A percentile compares a stretch with the other conserved stretches of the same genome.
phyloP scores from a whole-genome alignment of 352 stramenopile genomes.

The Blastocystis sp. region DNA sequence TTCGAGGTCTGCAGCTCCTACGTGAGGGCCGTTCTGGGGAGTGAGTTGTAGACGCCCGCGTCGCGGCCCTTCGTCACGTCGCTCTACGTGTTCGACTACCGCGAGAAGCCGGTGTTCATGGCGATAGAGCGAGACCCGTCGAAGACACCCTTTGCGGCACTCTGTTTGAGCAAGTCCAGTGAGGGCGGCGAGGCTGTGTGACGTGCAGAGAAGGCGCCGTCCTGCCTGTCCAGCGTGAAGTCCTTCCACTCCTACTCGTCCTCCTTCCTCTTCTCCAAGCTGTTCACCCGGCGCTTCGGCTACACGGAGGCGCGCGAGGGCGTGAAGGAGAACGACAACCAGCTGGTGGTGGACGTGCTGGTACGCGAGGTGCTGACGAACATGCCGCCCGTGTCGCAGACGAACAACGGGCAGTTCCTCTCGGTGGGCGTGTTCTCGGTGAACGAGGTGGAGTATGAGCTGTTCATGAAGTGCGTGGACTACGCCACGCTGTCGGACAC shows the following conservation, averaged over 20 bases:
- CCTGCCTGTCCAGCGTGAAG: neutral
- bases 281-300: neutral
- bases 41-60: neutral
- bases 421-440: slow-evolving; percentile 17
- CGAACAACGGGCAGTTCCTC: slow-evolving; percentile 15
- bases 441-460: neutral
- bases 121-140: slow-evolving; percentile 23
- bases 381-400: slow-evolving; percentile 7
- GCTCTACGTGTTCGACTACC: slow-evolving; percentile 34
- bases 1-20: slow-evolving; percentile 34
- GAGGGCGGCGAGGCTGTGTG: neutral
- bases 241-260: slow-evolving; percentile 41
- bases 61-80: slow-evolving; percentile 12
- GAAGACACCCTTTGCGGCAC: neutral
- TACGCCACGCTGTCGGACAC: neutral
- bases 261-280: slow-evolving; percentile 10
- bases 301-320: neutral
- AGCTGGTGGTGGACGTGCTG: slow-evolving; percentile 47
- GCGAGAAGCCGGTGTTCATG: slow-evolving; percentile 23
- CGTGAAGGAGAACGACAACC: neutral
- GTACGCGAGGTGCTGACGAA: neutral
- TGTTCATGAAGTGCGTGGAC: neutral
- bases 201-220: neutral
- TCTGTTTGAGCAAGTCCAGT: neutral
- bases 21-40: neutral